Conservation (phyloP, 768 basidiomycete species). For the Hydnomerulius pinastri region DNA sequence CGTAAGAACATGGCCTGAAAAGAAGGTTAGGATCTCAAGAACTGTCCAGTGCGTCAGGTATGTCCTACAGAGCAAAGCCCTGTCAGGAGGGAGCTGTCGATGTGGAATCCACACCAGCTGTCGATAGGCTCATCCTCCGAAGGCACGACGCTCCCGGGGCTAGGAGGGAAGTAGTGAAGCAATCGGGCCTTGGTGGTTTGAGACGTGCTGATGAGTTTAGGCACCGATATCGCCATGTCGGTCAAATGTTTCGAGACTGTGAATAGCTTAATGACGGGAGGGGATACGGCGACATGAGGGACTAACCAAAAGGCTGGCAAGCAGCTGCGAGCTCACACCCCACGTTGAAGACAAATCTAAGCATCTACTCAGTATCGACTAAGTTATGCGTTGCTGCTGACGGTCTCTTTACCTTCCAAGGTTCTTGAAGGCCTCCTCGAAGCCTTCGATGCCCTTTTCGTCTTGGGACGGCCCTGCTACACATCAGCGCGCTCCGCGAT, state of each 20-base stretch:
- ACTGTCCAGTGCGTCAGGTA: neutral
- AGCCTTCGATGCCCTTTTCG: conserved; percentile 66
- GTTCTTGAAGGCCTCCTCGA: conserved; percentile 87
- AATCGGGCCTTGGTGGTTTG: conserved; percentile 90
- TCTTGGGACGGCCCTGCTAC: conserved; percentile 61
- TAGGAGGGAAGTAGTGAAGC: conserved; percentile 92
- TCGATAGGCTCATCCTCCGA: conserved; percentile 70
- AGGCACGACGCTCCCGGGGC: conserved; percentile 37
- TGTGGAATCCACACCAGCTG: conserved; percentile 93
- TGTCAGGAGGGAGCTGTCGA: conserved; percentile 89
- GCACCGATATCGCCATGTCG: conserved; percentile 66
- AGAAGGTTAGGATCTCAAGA: conserved; percentile 6
- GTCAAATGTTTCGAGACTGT: conserved; percentile 66
- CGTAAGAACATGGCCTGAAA: conserved; percentile 81
- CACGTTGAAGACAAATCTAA: conserved; percentile 77
- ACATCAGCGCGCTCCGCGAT: neutral
- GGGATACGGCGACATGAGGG: neutral
- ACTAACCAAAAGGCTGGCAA: conserved; percentile 86
- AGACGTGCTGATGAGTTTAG: conserved; percentile 69
- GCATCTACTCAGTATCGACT: conserved; percentile 7
- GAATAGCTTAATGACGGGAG: conserved; percentile 3
- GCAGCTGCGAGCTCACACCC: conserved; percentile 82
- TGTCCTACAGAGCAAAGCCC: conserved; percentile 82
- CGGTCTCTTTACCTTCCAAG: conserved; percentile 57
- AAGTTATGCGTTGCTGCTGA: neutral